Conservation (phyloP, 805 yeast species). For the Candida adriatica region DNA sequence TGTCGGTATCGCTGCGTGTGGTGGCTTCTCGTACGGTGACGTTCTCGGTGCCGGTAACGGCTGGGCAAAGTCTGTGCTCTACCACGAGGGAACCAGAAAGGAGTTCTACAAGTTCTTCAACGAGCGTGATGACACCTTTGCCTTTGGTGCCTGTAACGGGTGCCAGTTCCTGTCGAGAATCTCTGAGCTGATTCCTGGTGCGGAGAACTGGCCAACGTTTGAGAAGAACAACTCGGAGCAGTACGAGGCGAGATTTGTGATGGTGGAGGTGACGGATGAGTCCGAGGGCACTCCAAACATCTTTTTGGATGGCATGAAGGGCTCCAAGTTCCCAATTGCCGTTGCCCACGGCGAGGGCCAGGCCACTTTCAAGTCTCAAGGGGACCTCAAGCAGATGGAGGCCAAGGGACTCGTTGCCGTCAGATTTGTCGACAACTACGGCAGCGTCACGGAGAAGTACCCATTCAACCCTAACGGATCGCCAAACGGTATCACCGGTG, state of each 20-base stretch:
- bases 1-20: slow-evolving; percentile 95
- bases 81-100: slow-evolving; percentile 65
- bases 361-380: slow-evolving; percentile 56
- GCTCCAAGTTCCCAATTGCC: slow-evolving; percentile 91
- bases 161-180: slow-evolving; percentile 92
- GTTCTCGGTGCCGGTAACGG: slow-evolving; percentile 98
- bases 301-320: slow-evolving; percentile 84
- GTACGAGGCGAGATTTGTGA: slow-evolving; percentile 89
- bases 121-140: slow-evolving; percentile 85
- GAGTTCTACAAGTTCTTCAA: slow-evolving; percentile 80
- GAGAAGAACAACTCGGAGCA: slow-evolving; percentile 90
- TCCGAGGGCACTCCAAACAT: slow-evolving; percentile 43
- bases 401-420: slow-evolving; percentile 53
- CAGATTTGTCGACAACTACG: slow-evolving; percentile 87
- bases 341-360: slow-evolving; percentile 99
- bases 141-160: slow-evolving; percentile 98
- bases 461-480: slow-evolving; percentile 98
- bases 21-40: slow-evolving; percentile 98
- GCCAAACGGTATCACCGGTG: slow-evolving; percentile 88
- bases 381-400: slow-evolving; percentile 42
- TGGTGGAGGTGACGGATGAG: slow-evolving; percentile 71
- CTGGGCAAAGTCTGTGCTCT: slow-evolving; percentile 95
- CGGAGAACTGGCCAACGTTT: slow-evolving; percentile 93
- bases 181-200: slow-evolving; percentile 83
- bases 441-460: slow-evolving; percentile 70